These are phyloP conservation scores for Teunomyces gatunensis DNA, from an alignment of 805 yeast genomes.

Conservation along the genomic window DNA sequence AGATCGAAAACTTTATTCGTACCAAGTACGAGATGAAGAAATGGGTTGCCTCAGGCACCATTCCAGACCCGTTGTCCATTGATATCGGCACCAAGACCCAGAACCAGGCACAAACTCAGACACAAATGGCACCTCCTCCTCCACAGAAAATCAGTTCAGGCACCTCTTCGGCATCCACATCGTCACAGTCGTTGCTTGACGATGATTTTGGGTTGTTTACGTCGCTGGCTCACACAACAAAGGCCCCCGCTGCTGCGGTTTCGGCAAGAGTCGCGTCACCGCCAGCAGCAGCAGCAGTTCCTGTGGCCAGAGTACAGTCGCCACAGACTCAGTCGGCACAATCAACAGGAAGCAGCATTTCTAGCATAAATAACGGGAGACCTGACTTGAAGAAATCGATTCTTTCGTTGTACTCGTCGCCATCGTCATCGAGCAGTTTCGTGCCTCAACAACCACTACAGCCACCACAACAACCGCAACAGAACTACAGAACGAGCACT, in stretches of 20 bases:
- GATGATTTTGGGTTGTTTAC: slow-evolving; percentile 44
- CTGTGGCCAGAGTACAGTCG: slow-evolving; percentile 6
- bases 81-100: slow-evolving; percentile 1
- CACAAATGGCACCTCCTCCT: no score
- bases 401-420: slow-evolving; percentile 74
- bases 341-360: slow-evolving; percentile 33
- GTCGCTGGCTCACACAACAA: slow-evolving; percentile 15
- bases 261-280: slow-evolving; percentile 8
- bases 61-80: slow-evolving; percentile 60
- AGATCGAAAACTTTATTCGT: slow-evolving; percentile 84
- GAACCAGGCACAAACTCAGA: neutral
- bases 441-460: slow-evolving; percentile 17
- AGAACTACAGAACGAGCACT: neutral
- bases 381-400: slow-evolving; percentile 93
- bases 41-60: slow-evolving; percentile 62
- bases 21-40: slow-evolving; percentile 89
- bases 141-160: neutral
- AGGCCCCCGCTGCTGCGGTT: slow-evolving; percentile 2
- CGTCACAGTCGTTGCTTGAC: slow-evolving; percentile 21
- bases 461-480: neutral
- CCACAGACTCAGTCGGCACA: slow-evolving; percentile 26
- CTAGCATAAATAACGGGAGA: slow-evolving; percentile 34
- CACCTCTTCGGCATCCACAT: neutral
- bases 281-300: slow-evolving; percentile 5
- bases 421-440: slow-evolving; percentile 47